These are phyloP conservation scores for Chlorella sorokiniana DNA, from an alignment of 139 green algal genomes.

Conservation along the genomic window DNA sequence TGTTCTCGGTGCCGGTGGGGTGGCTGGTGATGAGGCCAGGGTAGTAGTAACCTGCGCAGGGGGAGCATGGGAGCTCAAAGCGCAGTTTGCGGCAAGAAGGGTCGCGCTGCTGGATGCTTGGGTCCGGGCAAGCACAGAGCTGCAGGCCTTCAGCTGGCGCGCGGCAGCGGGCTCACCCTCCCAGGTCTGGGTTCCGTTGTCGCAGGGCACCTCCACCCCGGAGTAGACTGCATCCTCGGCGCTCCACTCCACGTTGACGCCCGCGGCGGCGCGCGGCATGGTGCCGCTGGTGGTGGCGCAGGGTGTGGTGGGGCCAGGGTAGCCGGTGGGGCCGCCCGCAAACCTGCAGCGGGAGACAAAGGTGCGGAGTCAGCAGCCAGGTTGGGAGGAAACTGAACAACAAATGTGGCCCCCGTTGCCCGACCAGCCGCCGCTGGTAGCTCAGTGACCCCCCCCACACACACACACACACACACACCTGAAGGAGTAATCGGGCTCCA, in stretches of 20 bases:
- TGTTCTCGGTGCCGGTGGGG: slow-evolving; percentile 68
- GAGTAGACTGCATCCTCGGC: not conserved
- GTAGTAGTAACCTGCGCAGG: slow-evolving; percentile 55
- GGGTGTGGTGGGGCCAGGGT: slow-evolving; percentile 30
- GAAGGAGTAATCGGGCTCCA: slow-evolving; percentile 65
- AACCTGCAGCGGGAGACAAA: not conserved
- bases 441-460: not conserved
- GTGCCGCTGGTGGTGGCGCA: slow-evolving; percentile 30
- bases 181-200: slow-evolving; percentile 55
- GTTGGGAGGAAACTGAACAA: not conserved
- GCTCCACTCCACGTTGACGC: not conserved
- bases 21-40: slow-evolving; percentile 64
- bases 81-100: not conserved
- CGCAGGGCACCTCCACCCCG: slow-evolving; percentile 40
- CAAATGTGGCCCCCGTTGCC: not conserved
- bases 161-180: not conserved
- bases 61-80: not conserved
- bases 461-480: slow-evolving; percentile 1
- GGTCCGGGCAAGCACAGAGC: not conserved
- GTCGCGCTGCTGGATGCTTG: not conserved
- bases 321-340: slow-evolving; percentile 33
- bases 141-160: not conserved
- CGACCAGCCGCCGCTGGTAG: not conserved
- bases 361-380: not conserved
- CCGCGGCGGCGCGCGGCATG: slow-evolving; percentile 23